Conservation (phyloP, 2,329 filamentous ascomycete genomes). For the Chrysosphaeria jannelii region DNA sequence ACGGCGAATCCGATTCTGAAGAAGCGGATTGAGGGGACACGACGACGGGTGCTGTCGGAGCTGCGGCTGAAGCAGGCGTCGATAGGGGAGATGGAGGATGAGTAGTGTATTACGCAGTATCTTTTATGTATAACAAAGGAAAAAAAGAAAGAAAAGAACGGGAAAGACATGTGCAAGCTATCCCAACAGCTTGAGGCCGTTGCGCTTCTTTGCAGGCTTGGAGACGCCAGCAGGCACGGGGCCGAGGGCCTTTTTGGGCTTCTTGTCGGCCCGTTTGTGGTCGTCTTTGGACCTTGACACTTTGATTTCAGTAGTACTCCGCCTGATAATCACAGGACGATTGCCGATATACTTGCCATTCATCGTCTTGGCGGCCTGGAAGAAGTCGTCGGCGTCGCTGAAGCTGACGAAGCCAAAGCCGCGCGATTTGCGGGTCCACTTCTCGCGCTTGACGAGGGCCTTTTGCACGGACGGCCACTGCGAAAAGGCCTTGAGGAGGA, state of each 20-base stretch:
- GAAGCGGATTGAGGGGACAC: constrained; percentile 17
- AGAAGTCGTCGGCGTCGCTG: constrained; percentile 82
- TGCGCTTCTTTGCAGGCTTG: constrained; percentile 37
- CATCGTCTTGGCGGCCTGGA: constrained; percentile 91
- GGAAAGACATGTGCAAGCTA: no score
- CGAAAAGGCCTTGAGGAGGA: constrained; percentile 73
- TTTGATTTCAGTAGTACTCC: constrained; percentile 78
- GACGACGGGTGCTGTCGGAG: constrained; percentile 15
- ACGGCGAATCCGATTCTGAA: constrained; percentile 17
- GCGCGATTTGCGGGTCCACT: constrained; percentile 84
- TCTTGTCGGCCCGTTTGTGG: constrained; percentile 8
- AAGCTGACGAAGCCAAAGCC: constrained; percentile 95
- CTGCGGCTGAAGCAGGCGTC: constrained; percentile 10
- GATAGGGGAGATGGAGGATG: constrained; percentile 10
- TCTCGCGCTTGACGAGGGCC: constrained; percentile 79
- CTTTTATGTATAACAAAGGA: not conserved
- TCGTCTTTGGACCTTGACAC: constrained; percentile 37
- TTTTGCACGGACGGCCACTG: constrained; percentile 73
- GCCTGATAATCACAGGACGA: constrained; percentile 65
- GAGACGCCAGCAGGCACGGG: constrained; percentile 21
- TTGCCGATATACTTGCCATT: constrained; percentile 97
- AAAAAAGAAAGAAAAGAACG: no score
- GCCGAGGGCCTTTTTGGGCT: constrained; percentile 17
- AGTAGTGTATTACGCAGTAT: constrained; percentile 3
- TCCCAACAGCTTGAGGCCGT: constrained; percentile 28